phyloP scores from a whole-genome alignment of 208 protist genomes.

The Crithidia sp. region DNA sequence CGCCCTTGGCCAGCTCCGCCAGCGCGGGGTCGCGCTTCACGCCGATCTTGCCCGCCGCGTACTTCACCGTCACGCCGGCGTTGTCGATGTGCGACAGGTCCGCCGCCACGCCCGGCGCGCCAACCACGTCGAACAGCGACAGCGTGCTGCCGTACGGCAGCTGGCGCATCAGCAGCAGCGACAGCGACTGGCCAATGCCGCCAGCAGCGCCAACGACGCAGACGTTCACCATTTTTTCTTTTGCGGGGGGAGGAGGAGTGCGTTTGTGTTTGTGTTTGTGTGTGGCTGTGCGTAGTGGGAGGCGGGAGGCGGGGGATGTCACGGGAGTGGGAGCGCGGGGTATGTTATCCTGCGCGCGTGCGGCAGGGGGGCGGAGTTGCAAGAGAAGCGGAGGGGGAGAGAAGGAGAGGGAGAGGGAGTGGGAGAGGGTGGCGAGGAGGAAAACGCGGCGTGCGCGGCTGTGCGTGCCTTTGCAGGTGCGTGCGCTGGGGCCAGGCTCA shows the following conservation, averaged over 20 bases:
- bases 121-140: constrained; percentile 92
- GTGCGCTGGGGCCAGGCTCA: too few relatives aligned
- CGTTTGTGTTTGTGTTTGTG: constrained; percentile 1
- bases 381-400: not conserved
- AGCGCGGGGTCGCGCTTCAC: constrained; percentile 72
- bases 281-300: too few relatives aligned
- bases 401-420: too few relatives aligned
- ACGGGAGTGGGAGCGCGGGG: not conserved
- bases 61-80: constrained; percentile 78
- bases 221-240: constrained; percentile 79
- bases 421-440: not conserved
- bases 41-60: constrained; percentile 70
- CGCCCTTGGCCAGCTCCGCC: constrained; percentile 68
- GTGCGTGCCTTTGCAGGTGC: too few relatives aligned
- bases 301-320: not conserved
- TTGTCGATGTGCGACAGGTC: constrained; percentile 94
- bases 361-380: not conserved
- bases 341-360: constrained; percentile 2
- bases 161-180: constrained; percentile 82
- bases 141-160: constrained; percentile 84
- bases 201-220: constrained; percentile 88
- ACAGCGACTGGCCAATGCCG: constrained; percentile 90
- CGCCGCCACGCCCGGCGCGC: constrained; percentile 92
- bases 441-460: not conserved
- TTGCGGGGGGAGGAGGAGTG: not conserved